Percentiles rank a stretch among this genome's conserved stretches.
Conservation (phyloP, 371 early-diverging fungal species). For the Sporodiniella umbellata region DNA sequence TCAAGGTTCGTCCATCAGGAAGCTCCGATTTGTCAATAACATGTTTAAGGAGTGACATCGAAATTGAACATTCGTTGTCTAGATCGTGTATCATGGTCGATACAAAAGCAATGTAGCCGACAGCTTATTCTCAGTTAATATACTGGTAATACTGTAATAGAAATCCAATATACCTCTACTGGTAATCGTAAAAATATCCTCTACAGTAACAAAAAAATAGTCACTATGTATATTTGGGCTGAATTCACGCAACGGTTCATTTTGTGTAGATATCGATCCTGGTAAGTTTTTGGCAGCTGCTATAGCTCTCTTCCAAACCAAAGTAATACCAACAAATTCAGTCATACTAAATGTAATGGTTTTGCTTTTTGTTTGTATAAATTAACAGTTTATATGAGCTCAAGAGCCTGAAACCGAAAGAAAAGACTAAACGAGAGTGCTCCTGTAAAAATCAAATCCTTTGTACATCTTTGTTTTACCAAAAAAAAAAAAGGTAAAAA, state of each 20-base stretch:
- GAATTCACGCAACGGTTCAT: not conserved
- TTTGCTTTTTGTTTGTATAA: not conserved
- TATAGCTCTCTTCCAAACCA: slow-evolving; percentile 7
- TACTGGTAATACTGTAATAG: not conserved
- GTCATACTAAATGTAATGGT: not conserved
- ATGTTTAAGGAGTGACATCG: slow-evolving; percentile 52
- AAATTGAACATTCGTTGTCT: slow-evolving; percentile 37
- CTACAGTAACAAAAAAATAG: slow-evolving; percentile 7
- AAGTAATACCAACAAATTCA: slow-evolving; percentile 6
- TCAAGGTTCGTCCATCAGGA: slow-evolving; percentile 29
- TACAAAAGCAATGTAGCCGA: slow-evolving; percentile 35
- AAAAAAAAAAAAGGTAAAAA: too few relatives aligned
- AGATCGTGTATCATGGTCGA: slow-evolving; percentile 21
- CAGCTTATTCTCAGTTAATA: slow-evolving; percentile 11
- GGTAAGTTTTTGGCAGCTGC: slow-evolving; percentile 10
- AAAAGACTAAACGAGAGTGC: not conserved
- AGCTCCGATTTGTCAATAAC: slow-evolving; percentile 49
- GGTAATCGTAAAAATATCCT: slow-evolving; percentile 13
- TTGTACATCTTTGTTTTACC: not conserved
- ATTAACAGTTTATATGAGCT: not conserved
- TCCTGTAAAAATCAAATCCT: not conserved
- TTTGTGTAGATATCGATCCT: not conserved
- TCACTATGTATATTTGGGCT: not conserved
- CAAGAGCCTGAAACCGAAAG: too few relatives aligned
- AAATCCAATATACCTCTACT: slow-evolving; percentile 7